Evolutionary conservation across 1,284 basidiomycete genomes (phyloP).

Genomic region (Gomphus bonarii): DNA sequence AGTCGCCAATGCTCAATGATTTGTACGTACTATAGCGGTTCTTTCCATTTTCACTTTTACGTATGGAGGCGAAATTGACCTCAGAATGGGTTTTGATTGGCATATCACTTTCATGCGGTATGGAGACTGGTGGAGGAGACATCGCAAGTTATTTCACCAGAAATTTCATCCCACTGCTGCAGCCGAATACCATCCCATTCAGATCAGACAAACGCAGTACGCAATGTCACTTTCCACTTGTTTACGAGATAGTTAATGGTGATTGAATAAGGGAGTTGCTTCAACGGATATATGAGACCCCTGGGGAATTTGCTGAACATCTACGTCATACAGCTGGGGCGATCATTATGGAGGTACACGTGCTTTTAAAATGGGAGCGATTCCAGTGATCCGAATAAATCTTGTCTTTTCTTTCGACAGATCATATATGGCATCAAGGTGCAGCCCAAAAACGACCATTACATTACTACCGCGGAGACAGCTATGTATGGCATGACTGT

Average conservation of each 20-base stretch:
- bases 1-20: not conserved
- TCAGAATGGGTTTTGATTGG: slow-evolving; percentile 41
- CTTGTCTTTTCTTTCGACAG: not conserved
- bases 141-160: slow-evolving; percentile 19
- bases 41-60: too few species aligned
- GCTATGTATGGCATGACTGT: slow-evolving; percentile 18
- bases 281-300: slow-evolving; percentile 13
- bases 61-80: not conserved
- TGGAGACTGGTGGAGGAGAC: slow-evolving; percentile 17
- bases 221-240: not conserved
- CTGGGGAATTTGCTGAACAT: slow-evolving; percentile 15
- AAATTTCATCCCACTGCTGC: slow-evolving; percentile 21
- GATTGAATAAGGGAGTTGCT: slow-evolving; percentile 13
- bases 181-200: slow-evolving; percentile 25
- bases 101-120: slow-evolving; percentile 25
- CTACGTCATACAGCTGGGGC: slow-evolving; percentile 14
- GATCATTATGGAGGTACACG: slow-evolving; percentile 4
- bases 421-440: slow-evolving; percentile 1
- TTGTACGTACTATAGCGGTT: not conserved
- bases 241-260: not conserved
- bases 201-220: slow-evolving; percentile 27
- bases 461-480: slow-evolving; percentile 31
- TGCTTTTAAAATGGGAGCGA: not conserved
- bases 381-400: not conserved
- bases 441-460: slow-evolving; percentile 16